A percentile compares a stretch with the other conserved stretches of the same genome.
These are phyloP conservation scores for Pluteus cervinus DNA, from an alignment of 768 basidiomycete species.

Conservation along the genomic window DNA sequence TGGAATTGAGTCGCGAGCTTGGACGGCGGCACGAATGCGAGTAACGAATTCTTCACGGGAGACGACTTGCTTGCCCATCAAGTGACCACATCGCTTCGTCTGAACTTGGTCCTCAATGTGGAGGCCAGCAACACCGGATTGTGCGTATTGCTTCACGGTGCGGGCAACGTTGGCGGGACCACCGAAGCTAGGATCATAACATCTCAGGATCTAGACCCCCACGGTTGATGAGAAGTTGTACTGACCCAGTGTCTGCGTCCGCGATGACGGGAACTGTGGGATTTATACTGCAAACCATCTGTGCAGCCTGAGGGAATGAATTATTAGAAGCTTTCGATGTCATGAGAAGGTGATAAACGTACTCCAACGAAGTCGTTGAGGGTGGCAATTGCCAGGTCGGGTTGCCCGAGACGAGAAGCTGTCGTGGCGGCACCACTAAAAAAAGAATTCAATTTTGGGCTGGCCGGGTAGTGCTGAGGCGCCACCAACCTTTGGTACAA, in stretches of 20 bases:
- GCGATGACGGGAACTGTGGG: conserved; percentile 45
- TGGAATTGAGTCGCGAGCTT: conserved; percentile 39
- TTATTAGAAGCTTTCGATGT: conserved; percentile 2
- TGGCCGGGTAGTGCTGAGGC: not conserved
- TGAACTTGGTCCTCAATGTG: conserved; percentile 57
- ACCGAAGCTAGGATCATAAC: conserved; percentile 31
- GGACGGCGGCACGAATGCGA: conserved; percentile 47
- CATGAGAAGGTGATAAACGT: conserved; percentile 1
- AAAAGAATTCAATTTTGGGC: not conserved
- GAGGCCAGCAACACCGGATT: conserved; percentile 43
- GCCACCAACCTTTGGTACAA: conserved; percentile 58
- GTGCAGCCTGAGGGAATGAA: conserved; percentile 31
- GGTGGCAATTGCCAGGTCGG: conserved; percentile 50
- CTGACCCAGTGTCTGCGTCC: conserved; percentile 50
- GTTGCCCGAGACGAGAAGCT: conserved; percentile 48
- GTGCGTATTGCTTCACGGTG: conserved; percentile 43
- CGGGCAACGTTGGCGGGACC: conserved; percentile 51
- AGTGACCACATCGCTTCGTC: conserved; percentile 50
- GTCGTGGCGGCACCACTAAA: conserved; percentile 41
- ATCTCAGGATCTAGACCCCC: not conserved
- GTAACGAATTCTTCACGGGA: conserved; percentile 42
- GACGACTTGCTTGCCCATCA: conserved; percentile 48
- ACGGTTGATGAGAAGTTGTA: not conserved
- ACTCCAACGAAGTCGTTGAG: conserved; percentile 49
- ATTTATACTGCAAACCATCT: conserved; percentile 42